These are phyloP conservation scores for Santalum album DNA, from an alignment of 164 flowering plant species.

Conservation along the genomic window DNA sequence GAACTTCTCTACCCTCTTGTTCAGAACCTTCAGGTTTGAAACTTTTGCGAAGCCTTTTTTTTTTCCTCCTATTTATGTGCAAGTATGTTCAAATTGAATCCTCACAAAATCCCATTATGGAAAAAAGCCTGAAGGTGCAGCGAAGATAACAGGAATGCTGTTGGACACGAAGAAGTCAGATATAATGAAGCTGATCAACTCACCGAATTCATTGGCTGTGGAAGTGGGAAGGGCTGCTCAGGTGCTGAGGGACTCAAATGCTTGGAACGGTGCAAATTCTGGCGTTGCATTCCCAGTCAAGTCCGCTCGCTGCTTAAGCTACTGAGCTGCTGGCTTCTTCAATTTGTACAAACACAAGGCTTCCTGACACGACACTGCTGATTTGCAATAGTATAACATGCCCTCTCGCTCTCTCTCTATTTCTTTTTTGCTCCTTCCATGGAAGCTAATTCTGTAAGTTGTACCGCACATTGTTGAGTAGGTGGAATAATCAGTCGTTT, in stretches of 20 bases:
- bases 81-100: not conserved
- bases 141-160: slow-evolving; percentile 5
- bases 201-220: slow-evolving; percentile 3
- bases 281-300: not conserved
- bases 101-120: not conserved
- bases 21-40: slow-evolving; percentile 11
- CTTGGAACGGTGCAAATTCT: not conserved
- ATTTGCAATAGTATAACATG: not conserved
- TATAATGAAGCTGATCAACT: slow-evolving; percentile 1
- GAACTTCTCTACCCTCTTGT: slow-evolving; percentile 4
- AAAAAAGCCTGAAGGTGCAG: slow-evolving; percentile 1
- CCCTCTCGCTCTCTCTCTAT: too few species aligned
- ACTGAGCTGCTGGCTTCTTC: not conserved
- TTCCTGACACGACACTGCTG: not conserved
- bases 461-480: not conserved
- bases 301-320: not conserved
- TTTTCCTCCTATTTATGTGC: not conserved
- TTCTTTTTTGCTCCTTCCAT: too few species aligned
- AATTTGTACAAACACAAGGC: not conserved
- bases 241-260: slow-evolving; percentile 9
- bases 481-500: not conserved
- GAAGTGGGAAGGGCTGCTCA: slow-evolving; percentile 8
- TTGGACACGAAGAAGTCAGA: slow-evolving; percentile 8
- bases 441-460: too few species aligned
- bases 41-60: not conserved